phyloP scores from a whole-genome alignment of 371 early-diverging fungal genomes.

The Dichotomocladium elegans region DNA sequence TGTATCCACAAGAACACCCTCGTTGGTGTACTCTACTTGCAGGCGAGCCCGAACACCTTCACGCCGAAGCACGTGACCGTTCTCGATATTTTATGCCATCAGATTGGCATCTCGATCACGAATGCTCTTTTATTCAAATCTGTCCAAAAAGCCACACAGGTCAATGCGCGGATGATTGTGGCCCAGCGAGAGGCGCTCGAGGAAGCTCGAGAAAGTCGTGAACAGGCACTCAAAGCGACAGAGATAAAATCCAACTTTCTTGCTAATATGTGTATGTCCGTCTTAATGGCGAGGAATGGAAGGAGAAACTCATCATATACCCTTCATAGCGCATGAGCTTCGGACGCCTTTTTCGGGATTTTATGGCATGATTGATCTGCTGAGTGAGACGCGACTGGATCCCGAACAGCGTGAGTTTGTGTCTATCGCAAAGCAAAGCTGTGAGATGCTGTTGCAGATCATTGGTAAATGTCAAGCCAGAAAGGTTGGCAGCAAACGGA shows the following conservation, averaged over 20 bases:
- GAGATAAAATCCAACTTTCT: slow-evolving; percentile 50
- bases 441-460: slow-evolving; percentile 57
- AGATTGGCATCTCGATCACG: slow-evolving; percentile 60
- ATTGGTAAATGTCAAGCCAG: slow-evolving; percentile 47
- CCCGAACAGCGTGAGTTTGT: slow-evolving; percentile 59
- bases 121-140: slow-evolving; percentile 54
- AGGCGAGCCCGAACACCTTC: slow-evolving; percentile 51
- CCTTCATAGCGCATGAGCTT: slow-evolving; percentile 33
- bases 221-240: slow-evolving; percentile 40
- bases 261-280: slow-evolving; percentile 53
- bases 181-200: slow-evolving; percentile 37
- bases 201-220: slow-evolving; percentile 39
- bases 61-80: slow-evolving; percentile 52
- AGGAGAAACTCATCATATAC: too few relatives aligned
- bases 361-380: slow-evolving; percentile 53
- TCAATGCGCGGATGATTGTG: slow-evolving; percentile 37
- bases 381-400: slow-evolving; percentile 50
- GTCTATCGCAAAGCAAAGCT: slow-evolving; percentile 56
- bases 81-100: slow-evolving; percentile 53
- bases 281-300: too few relatives aligned
- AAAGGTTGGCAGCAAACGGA: too few relatives aligned
- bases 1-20: slow-evolving; percentile 52
- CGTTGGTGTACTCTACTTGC: slow-evolving; percentile 54
- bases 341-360: slow-evolving; percentile 60
- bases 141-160: slow-evolving; percentile 34